phyloP scores from a whole-genome alignment of 805 yeast genomes.

The Ogataea methylovora region DNA sequence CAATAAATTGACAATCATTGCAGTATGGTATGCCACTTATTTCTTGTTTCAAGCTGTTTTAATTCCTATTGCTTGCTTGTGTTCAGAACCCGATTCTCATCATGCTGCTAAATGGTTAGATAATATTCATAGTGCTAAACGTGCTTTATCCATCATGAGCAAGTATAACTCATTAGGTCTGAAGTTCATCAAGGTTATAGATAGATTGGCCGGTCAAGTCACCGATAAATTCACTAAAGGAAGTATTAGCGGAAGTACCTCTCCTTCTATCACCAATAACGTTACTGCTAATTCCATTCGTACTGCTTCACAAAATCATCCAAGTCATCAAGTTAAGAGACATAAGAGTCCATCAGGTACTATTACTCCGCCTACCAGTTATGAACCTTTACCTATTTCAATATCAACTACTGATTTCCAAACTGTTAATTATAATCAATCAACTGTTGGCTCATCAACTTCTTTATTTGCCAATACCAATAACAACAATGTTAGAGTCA shows the following conservation, averaged over 20 bases:
- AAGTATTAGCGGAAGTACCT: too few relatives aligned
- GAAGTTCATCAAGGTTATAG: constrained; percentile 38
- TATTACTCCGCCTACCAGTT: too few relatives aligned
- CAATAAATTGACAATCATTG: constrained; percentile 31
- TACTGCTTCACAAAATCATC: too few relatives aligned
- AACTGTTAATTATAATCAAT: too few relatives aligned
- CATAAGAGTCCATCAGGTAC: constrained; percentile 2
- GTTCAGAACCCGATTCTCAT: constrained; percentile 42
- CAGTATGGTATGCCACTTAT: constrained; percentile 59
- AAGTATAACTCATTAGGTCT: constrained; percentile 37
- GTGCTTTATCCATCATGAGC: constrained; percentile 28
- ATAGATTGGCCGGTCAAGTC: constrained; percentile 25
- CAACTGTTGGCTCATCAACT: too few relatives aligned
- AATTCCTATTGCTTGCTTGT: constrained; percentile 47
- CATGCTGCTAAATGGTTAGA: constrained; percentile 36
- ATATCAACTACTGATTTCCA: too few relatives aligned
- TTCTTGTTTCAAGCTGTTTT: constrained; percentile 57
- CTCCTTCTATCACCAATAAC: too few relatives aligned
- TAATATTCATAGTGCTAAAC: constrained; percentile 35
- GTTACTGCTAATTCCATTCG: too few relatives aligned
- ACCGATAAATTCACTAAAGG: background rate
- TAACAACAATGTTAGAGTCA: background rate
- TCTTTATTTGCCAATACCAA: too few relatives aligned
- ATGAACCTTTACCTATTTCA: too few relatives aligned
- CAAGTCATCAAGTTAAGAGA: background rate